A percentile compares a stretch with the other conserved stretches of the same genome.
Evolutionary conservation across 306 rosid species (phyloP).

Genomic region (Mimosa bimucronata): DNA sequence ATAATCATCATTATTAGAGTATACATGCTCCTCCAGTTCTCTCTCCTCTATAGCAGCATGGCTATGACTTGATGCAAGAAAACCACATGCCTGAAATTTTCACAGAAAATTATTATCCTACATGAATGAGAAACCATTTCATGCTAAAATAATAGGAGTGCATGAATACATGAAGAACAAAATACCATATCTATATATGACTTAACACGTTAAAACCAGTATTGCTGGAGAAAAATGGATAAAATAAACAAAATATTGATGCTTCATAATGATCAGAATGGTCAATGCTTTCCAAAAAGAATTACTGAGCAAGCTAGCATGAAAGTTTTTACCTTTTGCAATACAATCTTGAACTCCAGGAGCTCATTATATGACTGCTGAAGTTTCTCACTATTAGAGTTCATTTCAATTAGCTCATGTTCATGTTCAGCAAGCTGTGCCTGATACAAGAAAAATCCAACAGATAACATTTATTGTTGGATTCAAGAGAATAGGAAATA

Average conservation of each 20-base stretch:
- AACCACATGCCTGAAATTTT: constrained; percentile 66
- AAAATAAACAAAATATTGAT: constrained; percentile 4
- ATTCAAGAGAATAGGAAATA: constrained; percentile 31
- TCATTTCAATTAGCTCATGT: constrained; percentile 78
- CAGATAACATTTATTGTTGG: constrained; percentile 30
- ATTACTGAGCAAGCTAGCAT: not conserved
- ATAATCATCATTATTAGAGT: constrained; percentile 63
- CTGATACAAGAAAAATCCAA: constrained; percentile 50
- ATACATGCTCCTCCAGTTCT: constrained; percentile 73
- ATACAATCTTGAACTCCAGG: constrained; percentile 85
- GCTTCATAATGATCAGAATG: constrained; percentile 17
- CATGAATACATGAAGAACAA: not conserved
- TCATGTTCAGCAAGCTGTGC: constrained; percentile 82
- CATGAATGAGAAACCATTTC: constrained; percentile 25
- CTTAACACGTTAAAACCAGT: constrained; percentile 32
- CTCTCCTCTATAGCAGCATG: constrained; percentile 65
- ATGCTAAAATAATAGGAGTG: not conserved
- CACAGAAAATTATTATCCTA: constrained; percentile 29
- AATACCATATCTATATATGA: not conserved
- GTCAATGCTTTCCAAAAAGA: not conserved
- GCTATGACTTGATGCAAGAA: constrained; percentile 68
- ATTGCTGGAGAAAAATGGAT: not conserved
- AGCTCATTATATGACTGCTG: constrained; percentile 83
- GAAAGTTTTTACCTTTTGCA: constrained; percentile 67
- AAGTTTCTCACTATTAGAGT: constrained; percentile 80